Evolutionary conservation across 192 early-diverging fungal genomes (phyloP).

Genomic region (Backusella westeae): DNA sequence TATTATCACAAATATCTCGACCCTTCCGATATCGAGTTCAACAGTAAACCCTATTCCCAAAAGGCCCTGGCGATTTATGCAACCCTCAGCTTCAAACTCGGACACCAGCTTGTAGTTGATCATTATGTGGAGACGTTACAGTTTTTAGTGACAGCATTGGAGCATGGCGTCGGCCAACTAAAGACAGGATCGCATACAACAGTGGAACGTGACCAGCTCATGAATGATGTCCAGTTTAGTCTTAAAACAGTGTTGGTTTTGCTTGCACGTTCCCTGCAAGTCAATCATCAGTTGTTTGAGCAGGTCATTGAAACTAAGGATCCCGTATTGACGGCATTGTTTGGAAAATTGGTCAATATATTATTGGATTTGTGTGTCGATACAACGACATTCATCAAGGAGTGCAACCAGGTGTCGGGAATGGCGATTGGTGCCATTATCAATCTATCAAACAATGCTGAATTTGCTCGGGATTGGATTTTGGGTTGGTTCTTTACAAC

Average conservation of each 20-base stretch:
- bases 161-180: background rate
- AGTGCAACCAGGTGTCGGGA: conserved; percentile 40
- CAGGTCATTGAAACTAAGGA: background rate
- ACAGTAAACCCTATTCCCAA: conserved; percentile 22
- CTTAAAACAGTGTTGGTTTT: conserved; percentile 38
- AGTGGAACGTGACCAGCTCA: conserved; percentile 6
- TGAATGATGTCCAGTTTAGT: conserved; percentile 38
- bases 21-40: background rate
- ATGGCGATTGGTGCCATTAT: conserved; percentile 36
- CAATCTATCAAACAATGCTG: conserved; percentile 17
- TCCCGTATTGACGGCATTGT: background rate
- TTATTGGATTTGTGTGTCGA: conserved; percentile 21
- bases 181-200: background rate
- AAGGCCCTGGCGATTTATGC: conserved; percentile 43
- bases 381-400: conserved; percentile 27
- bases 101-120: conserved; percentile 21
- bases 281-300: conserved; percentile 12
- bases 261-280: conserved; percentile 19
- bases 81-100: conserved; percentile 42
- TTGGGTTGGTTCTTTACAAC: conserved; percentile 30
- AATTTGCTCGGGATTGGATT: conserved; percentile 16
- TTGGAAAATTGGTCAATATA: conserved; percentile 15
- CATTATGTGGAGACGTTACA: conserved; percentile 17
- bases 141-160: conserved; percentile 17
- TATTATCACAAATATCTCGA: background rate